Base-by-base conservation (phyloP, 2,329 filamentous ascomycete genomes). In the Hypoxylon sp. region DNA sequence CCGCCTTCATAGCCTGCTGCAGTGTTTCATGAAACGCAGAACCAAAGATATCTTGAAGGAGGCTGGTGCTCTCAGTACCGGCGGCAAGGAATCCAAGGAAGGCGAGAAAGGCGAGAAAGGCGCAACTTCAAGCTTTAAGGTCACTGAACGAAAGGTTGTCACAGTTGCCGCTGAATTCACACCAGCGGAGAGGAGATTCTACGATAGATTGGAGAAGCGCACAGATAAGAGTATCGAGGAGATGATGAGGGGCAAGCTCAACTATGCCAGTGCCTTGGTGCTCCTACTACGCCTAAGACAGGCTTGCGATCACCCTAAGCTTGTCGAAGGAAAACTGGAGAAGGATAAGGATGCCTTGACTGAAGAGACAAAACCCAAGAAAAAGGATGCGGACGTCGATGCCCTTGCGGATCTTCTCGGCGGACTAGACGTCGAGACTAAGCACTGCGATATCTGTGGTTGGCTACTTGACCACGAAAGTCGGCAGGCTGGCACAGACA, bases 11-110 rank as follows among this genome's bases (percentile, higher is more conserved):
- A 89, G 91, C 60, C 89, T 97, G 65, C 82, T 99, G 3, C 91
- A 92, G 57, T 95, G 93, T 58, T 97, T 97, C 80, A 99, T 99
- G 96, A 97, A 98, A 82, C 90, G 96, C n/a, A 89, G 96, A 42
- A 98, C 94, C 7, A 99, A 99, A 79, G 93, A 97, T 20, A 93
- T 99, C n/a, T 81, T 99, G 65, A 97, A 96, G 79, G 86, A 93
- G 71, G 93, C 93, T 9, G 92, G 93, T 9, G 93, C 92, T 0
- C 81, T 96, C 16, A 91, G 92, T 64, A 90, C 91, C 24, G 92
- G 92, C 36, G 89, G 91, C 54, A 92, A 93, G 75, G 82, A 80
- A 24, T 78, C 76, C 2, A 74, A 77, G 60, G 78, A 84, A 3
- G 87, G 86, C 12, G 81, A 76, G 69, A 72, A 84, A 3, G 87